A percentile compares a stretch with the other conserved stretches of the same genome.
Evolutionary conservation across 2,329 filamentous ascomycete genomes (phyloP).

Genomic region (Bipolaris victoriae): DNA sequence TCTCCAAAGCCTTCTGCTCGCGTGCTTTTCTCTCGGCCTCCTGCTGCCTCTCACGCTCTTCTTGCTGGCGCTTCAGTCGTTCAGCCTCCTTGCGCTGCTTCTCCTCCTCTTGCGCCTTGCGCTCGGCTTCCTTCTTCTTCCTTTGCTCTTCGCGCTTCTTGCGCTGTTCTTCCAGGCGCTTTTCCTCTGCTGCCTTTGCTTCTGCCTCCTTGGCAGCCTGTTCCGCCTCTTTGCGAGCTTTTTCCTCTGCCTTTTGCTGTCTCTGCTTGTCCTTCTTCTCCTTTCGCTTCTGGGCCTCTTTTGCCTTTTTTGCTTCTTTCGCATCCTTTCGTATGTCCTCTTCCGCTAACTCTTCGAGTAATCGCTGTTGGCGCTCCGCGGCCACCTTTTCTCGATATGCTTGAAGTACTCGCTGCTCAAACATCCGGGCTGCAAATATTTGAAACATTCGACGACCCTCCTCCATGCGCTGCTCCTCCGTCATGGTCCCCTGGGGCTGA

Average conservation of each 20-base stretch:
- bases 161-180: slow-evolving; percentile 79
- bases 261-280: slow-evolving; percentile 91
- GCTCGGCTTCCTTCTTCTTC: slow-evolving; percentile 88
- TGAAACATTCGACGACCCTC: slow-evolving; percentile 99
- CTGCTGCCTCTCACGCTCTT: slow-evolving; percentile 84
- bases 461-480: slow-evolving; percentile 98
- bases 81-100: slow-evolving; percentile 84
- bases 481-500: slow-evolving; percentile 81
- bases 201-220: slow-evolving; percentile 86
- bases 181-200: slow-evolving; percentile 74
- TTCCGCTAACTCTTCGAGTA: slow-evolving; percentile 89
- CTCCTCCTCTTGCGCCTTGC: slow-evolving; percentile 89
- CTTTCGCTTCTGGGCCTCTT: slow-evolving; percentile 93
- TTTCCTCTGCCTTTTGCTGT: slow-evolving; percentile 87
- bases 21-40: slow-evolving; percentile 84
- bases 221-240: slow-evolving; percentile 84
- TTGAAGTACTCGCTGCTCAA: slow-evolving; percentile 93
- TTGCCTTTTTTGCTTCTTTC: slow-evolving; percentile 89
- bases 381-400: slow-evolving; percentile 99
- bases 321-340: slow-evolving; percentile 77
- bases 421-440: slow-evolving; percentile 98
- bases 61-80: slow-evolving; percentile 75
- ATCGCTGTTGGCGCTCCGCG: slow-evolving; percentile 85
- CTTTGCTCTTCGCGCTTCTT: slow-evolving; percentile 87
- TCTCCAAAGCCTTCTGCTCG: slow-evolving; percentile 80